phyloP scores from a whole-genome alignment of 1,284 basidiomycete species.

The Trametes polyzona region DNA sequence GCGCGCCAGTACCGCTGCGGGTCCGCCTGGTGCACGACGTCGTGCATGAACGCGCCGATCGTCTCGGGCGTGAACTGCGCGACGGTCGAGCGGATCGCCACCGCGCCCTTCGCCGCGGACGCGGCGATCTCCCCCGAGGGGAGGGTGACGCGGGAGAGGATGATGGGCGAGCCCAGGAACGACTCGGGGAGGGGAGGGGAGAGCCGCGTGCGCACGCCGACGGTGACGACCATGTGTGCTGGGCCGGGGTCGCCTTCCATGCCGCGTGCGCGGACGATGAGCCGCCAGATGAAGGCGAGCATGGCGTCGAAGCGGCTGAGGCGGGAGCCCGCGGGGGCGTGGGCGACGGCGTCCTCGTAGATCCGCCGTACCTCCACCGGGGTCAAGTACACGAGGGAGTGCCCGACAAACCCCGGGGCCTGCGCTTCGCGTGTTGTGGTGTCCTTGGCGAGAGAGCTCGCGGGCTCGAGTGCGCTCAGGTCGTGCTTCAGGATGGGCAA shows the following conservation, averaged over 20 bases:
- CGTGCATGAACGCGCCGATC: slow-evolving; percentile 42
- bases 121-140: slow-evolving; percentile 11
- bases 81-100: slow-evolving; percentile 37
- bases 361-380: slow-evolving; percentile 40
- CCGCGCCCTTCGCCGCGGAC: slow-evolving; percentile 26
- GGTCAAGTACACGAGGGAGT: slow-evolving; percentile 41
- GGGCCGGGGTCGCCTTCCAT: slow-evolving; percentile 22
- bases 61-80: slow-evolving; percentile 30
- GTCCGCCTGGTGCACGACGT: slow-evolving; percentile 39
- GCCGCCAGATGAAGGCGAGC: slow-evolving; percentile 46
- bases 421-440: slow-evolving; percentile 32
- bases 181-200: slow-evolving; percentile 23
- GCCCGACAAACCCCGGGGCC: too few relatives aligned
- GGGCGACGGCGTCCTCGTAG: slow-evolving; percentile 29
- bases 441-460: slow-evolving; percentile 36
- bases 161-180: slow-evolving; percentile 28
- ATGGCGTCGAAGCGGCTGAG: slow-evolving; percentile 46
- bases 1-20: slow-evolving; percentile 42
- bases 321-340: neutral
- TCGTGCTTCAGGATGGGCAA: slow-evolving; percentile 44
- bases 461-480: slow-evolving; percentile 38
- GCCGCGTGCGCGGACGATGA: slow-evolving; percentile 40
- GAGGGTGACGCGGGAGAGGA: slow-evolving; percentile 29
- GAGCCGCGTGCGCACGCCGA: slow-evolving; percentile 42
- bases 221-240: slow-evolving; percentile 36